Evolutionary conservation across 257 asterid species (phyloP).

Genomic region (Asclepias syriaca): DNA sequence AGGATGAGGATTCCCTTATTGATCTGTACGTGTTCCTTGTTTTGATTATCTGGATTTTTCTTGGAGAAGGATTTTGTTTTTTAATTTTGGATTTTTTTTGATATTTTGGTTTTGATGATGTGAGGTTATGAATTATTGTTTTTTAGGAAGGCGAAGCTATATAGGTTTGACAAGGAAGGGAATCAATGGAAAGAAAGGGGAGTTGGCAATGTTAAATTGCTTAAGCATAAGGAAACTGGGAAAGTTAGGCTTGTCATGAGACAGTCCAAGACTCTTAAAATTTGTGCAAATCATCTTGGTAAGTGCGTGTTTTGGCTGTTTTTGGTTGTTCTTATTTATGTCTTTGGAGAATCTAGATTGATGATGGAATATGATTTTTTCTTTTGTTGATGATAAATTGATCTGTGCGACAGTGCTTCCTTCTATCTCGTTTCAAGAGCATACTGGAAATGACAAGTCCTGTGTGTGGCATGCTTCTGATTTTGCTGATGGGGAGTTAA

Average conservation of each 20-base stretch:
- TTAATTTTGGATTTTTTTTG: too few species aligned
- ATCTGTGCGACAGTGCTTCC: constrained; percentile 40
- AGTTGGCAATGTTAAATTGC: constrained; percentile 77
- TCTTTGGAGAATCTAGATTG: background rate
- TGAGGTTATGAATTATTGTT: background rate
- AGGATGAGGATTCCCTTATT: constrained; percentile 58
- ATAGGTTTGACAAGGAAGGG: constrained; percentile 87
- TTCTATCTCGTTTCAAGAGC: constrained; percentile 65
- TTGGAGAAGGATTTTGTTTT: background rate
- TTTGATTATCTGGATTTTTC: background rate
- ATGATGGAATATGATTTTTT: background rate
- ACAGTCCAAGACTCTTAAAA: constrained; percentile 86
- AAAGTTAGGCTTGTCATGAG: constrained; percentile 90
- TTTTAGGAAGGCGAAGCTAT: constrained; percentile 75
- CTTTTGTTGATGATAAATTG: background rate
- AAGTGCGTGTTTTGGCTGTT: constrained; percentile 5
- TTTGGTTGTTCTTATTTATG: background rate
- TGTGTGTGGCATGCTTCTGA: constrained; percentile 91
- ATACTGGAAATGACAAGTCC: constrained; percentile 75
- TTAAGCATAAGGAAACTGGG: constrained; percentile 64
- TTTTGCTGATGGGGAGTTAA: constrained; percentile 81
- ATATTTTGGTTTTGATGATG: constrained; percentile 3
- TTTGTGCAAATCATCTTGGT: constrained; percentile 91
- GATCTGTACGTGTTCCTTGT: constrained; percentile 43
- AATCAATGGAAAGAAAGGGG: constrained; percentile 95